Evolutionary conservation across 805 yeast species (phyloP), one percentile per base, ranked within the genome.

Genomic region (Nakazawaea ishiwadae): DNA sequence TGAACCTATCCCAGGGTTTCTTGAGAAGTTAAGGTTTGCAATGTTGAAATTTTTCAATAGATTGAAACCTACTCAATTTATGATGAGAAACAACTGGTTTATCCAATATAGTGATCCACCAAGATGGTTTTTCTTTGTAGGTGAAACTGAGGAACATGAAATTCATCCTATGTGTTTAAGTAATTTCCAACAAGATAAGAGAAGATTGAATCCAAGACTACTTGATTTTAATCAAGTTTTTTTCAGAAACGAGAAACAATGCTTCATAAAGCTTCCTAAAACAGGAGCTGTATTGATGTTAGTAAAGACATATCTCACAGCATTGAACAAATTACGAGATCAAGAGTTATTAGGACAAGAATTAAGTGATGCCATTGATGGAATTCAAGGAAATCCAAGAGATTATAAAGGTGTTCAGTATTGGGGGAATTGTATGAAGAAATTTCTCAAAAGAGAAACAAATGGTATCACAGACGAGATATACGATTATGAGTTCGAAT

Each of bases 1-100:
- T 51, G 70, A 63, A 5, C 84, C 85, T 0, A 85, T 81, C 1
- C 87, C 87, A 1, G 73, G 73, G 48, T 81, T 81, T 50, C 57
- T 65, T 44, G 62, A 69, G n/a, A 68, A 75, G 44, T 59, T 81
- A 28, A 65, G 70, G 50, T 51, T 67, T 6, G 71, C 80, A 17
- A 81, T 81, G 86, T 71, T 70, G 49, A 67, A 72, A 45, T 81
- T 75, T 53, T 81, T 81, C 55, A 65, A 65, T 28, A 68, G 71
- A 44, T 51, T 80, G 44, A 64, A 67, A 46, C 69, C 74, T 3
- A 68, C 68, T n/a, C 69, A 72, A 38, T 63, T 69, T 32, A 80
- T 81, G 56, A 69, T 70, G 44, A 64, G 88, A 35, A 66, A 66
- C 45, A 81, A 81, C 47, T 81, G 84, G 81, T 67, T 6, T 78